Evolutionary conservation across 768 basidiomycete genomes (phyloP), one percentile per base, ranked within the genome.

Genomic region (Goffeauzyma gilvescens): DNA sequence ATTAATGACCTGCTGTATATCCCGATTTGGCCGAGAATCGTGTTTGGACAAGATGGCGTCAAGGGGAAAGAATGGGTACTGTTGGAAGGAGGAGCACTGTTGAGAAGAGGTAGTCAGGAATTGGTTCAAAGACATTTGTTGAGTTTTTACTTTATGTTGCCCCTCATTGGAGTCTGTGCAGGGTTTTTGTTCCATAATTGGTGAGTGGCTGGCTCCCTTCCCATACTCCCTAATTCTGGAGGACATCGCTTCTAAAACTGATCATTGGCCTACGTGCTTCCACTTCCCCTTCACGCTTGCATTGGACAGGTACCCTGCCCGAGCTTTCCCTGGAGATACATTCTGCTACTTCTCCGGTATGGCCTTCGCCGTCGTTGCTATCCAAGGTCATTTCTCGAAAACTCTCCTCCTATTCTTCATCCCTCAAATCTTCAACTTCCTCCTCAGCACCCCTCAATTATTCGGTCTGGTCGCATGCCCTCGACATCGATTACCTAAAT

Each of bases 281-380:
- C 5, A 22, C 26, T 28, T 4, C 25, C 20, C 32, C 40, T 17
- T 22, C 5, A 1, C 27, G 4, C 20, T 22, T 24, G 23, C 18
- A 8, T 28, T 23, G 7, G 28, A 10, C 55, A 95, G 90, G 87
- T 96, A 90, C 60, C 93, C 93, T 5, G 87, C 93, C 8, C 73
- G 80, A 17, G 85, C 75, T 0, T 98, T 96, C 59, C 82, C 87
- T 0, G 93, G 93, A 2, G 93, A 98, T 61, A 98, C 93, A 3
- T 71, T 98, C 23, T 98, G 93, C 64, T 98, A 98, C 66, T 77
- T 95, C 30, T 76, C 86, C 0, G 93, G 93, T 46, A 98, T 98
- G 93, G 85, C 93, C 4, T 96, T 98, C 60, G 80, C 93, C 1
- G 89, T 93, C 7, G 87, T 90, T 24, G 89, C 86, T 18, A 95